These are phyloP conservation scores for Phlyctochytrium bullatum DNA, from an alignment of 192 early-diverging fungal genomes.

Conservation along the genomic window DNA sequence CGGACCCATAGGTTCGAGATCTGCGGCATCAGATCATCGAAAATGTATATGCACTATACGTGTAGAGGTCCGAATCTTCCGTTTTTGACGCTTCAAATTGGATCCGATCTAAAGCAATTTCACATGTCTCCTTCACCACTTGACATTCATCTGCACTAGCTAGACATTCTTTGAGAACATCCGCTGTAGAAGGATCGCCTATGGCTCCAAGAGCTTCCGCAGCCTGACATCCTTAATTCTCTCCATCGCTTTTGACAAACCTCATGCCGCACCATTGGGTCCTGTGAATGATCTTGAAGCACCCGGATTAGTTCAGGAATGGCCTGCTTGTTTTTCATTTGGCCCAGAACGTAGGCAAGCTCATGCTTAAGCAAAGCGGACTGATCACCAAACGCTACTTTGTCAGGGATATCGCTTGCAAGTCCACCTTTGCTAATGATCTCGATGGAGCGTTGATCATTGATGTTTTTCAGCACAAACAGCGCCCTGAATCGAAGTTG, in stretches of 20 bases:
- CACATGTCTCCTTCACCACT: constrained; percentile 85
- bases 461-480: constrained; percentile 86
- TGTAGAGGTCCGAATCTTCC: constrained; percentile 9
- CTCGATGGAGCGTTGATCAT: constrained; percentile 68
- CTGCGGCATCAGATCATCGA: too few relatives aligned
- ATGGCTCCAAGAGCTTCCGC: constrained; percentile 96
- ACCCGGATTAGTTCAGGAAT: constrained; percentile 66
- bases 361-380: constrained; percentile 94
- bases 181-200: constrained; percentile 63
- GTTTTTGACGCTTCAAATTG: constrained; percentile 56
- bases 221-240: constrained; percentile 43
- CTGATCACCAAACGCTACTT: constrained; percentile 63
- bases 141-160: constrained; percentile 58
- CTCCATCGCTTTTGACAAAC: constrained; percentile 18
- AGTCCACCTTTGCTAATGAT: constrained; percentile 76
- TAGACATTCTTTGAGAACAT: constrained; percentile 72
- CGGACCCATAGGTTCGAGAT: constrained; percentile 62
- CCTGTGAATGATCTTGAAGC: constrained; percentile 64
- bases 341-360: constrained; percentile 93
- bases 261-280: constrained; percentile 97
- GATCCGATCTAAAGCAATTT: constrained; percentile 85
- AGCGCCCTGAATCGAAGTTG: constrained; percentile 87
- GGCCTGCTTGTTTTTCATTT: constrained; percentile 83
- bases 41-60: not conserved
- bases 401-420: too few relatives aligned